Base-by-base conservation (phyloP, 2,329 filamentous ascomycete species). In the Paecilomyces formosus region DNA sequence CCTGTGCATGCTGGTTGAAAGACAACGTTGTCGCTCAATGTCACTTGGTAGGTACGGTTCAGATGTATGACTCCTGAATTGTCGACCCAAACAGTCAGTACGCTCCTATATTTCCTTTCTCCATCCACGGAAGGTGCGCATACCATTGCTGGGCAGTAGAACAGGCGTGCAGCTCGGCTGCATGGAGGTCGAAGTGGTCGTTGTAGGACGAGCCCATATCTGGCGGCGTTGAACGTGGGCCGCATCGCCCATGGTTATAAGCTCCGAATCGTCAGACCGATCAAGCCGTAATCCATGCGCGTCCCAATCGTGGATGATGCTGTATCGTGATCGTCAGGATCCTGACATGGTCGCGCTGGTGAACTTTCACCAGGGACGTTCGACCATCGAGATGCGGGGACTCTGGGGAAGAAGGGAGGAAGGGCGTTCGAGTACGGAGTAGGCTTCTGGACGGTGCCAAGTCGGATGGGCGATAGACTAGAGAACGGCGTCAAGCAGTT, bases 131-230 rank as follows among this genome's bases (percentile, higher is more conserved):
- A 82, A 52, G n/a, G 26, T 15, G 15, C 8, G 64, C 74, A 59
- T 68, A 77, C 85, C 85, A 65, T 80, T 76, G 62, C 81, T 82
- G 45, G 84, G 85, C 18, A 88, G 78, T 24, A 82, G 80, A 67
- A 86, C 84, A 28, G 85, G 84, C 21, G 83, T 85, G 67, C 86
- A 88, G 64, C 82, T 80, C 63, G 82, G 69, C 8, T 64, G 60
- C 56, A 74, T 71, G 2, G 68, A 60, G 39, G 71, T 72, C 12
- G 72, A 70, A 39, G 70, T 69, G 0, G 74, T 73, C 30, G 71
- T 68, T 26, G 72, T 71, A 31, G 72, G 72, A 58, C 71, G 67
- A 61, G 71, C 73, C 73, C 73, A 75, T 57, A 75, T 74, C 64
- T 75, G 73, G 67, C 73, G 72, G 63, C 71, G 71, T 63, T 66